phyloP scores from a whole-genome alignment of 371 early-diverging fungal genomes.

The Dinochytrium kinnereticum region DNA sequence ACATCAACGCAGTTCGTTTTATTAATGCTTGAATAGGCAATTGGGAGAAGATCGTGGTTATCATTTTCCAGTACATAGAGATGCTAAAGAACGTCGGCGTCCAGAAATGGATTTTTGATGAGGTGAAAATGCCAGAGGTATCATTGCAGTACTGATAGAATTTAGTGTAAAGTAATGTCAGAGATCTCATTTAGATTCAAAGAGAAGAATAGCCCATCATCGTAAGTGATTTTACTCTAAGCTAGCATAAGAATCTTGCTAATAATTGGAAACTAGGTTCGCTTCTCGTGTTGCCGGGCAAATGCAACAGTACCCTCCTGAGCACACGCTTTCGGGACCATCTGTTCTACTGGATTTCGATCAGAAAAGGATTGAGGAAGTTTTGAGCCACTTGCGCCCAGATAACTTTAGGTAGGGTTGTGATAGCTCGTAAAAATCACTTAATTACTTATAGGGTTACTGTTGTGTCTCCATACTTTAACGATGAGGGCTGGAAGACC shows the following conservation, averaged over 20 bases:
- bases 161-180: constrained; percentile 60
- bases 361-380: constrained; percentile 37
- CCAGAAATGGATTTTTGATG: constrained; percentile 78
- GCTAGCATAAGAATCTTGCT: no score
- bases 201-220: constrained; percentile 66
- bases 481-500: constrained; percentile 49
- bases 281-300: constrained; percentile 48
- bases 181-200: constrained; percentile 79
- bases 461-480: constrained; percentile 47
- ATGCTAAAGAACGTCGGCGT: constrained; percentile 73
- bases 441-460: constrained; percentile 45
- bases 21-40: constrained; percentile 51
- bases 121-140: no score
- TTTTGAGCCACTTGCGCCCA: constrained; percentile 61
- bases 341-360: constrained; percentile 57
- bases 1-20: background rate
- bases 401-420: constrained; percentile 68
- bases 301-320: constrained; percentile 67
- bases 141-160: background rate
- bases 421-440: background rate
- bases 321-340: constrained; percentile 72
- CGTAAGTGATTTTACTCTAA: constrained; percentile 20
- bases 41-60: constrained; percentile 75
- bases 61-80: constrained; percentile 87
- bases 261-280: no score